These are phyloP conservation scores for Mycena albidolilacea DNA, from an alignment of 768 basidiomycete species.

Conservation along the genomic window DNA sequence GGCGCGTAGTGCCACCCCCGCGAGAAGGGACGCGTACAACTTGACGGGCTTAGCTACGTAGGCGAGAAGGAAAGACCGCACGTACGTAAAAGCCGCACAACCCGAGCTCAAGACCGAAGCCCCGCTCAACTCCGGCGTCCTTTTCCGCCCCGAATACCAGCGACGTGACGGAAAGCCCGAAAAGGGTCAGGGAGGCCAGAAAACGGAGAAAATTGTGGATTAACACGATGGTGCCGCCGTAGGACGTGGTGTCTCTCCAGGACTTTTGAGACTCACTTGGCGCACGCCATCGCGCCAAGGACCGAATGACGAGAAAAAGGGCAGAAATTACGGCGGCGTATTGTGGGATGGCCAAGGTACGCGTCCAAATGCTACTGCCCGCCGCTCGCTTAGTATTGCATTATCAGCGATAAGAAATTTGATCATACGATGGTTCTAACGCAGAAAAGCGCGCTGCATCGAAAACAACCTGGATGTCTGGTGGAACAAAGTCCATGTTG, in stretches of 20 bases:
- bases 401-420: background rate
- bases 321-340: constrained; percentile 30
- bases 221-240: constrained; percentile 27
- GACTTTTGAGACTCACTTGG: constrained; percentile 4
- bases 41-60: background rate
- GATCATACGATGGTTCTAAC: constrained; percentile 14
- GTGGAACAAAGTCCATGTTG: constrained; percentile 21
- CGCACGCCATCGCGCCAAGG: background rate
- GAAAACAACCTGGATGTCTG: constrained; percentile 29
- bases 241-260: constrained; percentile 32
- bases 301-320: background rate
- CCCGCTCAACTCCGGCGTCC: background rate
- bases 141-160: background rate
- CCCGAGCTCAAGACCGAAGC: background rate
- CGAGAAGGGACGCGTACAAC: constrained; percentile 30
- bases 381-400: background rate
- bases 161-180: constrained; percentile 30
- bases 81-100: constrained; percentile 36
- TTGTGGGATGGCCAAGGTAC: constrained; percentile 23
- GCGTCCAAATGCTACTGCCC: constrained; percentile 27
- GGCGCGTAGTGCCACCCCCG: background rate
- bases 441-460: constrained; percentile 12
- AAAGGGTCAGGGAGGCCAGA: constrained; percentile 23
- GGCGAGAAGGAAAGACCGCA: background rate
- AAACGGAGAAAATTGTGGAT: constrained; percentile 21